Evolutionary conservation across 495 filamentous ascomycete species (phyloP).

Genomic region (Xylaria grammica): DNA sequence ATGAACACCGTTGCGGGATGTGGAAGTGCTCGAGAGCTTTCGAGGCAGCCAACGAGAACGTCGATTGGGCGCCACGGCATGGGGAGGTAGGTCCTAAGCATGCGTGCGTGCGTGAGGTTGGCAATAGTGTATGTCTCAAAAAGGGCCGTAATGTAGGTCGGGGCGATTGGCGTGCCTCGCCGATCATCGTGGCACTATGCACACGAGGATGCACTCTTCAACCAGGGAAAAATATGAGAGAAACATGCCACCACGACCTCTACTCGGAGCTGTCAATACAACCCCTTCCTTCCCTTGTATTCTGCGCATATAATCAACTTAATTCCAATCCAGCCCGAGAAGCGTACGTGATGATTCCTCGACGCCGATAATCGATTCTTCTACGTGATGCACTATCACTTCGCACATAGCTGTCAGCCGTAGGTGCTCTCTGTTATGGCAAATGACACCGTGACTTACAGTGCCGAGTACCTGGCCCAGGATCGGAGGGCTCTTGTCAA

Average conservation of each 20-base stretch:
- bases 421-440: slow-evolving; percentile 20
- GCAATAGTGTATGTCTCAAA: background rate
- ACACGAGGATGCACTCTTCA: no score
- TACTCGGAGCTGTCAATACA: background rate
- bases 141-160: background rate
- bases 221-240: background rate
- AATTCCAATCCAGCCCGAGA: background rate
- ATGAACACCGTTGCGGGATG: no score
- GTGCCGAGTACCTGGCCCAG: slow-evolving; percentile 32
- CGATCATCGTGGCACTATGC: background rate
- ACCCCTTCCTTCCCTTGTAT: background rate
- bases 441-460: slow-evolving; percentile 20
- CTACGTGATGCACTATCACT: background rate
- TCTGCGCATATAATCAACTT: background rate
- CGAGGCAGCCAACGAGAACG: background rate
- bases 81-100: background rate
- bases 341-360: background rate
- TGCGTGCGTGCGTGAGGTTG: background rate
- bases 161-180: background rate
- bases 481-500: slow-evolving; percentile 29
- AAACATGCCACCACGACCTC: background rate
- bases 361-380: background rate
- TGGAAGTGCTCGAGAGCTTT: background rate
- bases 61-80: background rate
- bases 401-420: background rate